Conservation (phyloP, 139 green algal species). For the Microglena sp. region DNA sequence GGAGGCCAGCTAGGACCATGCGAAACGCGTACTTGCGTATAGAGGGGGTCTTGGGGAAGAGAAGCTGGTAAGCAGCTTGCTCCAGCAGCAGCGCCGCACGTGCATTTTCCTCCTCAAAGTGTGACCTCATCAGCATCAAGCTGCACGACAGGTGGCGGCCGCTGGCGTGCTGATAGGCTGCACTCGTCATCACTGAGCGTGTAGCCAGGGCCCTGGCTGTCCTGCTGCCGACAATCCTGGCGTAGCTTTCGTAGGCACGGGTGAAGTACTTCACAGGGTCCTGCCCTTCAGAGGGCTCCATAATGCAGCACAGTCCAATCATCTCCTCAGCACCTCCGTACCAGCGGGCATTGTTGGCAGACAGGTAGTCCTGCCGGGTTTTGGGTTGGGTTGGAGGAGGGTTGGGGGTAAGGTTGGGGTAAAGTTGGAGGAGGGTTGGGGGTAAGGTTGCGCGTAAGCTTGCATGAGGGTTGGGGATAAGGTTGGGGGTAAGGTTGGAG, state of each 20-base stretch:
- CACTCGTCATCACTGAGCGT: slow-evolving; percentile 25
- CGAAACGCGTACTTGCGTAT: slow-evolving; percentile 77
- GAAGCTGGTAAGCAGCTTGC: slow-evolving; percentile 64
- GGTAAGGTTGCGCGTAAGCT: no score
- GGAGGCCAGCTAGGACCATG: slow-evolving; percentile 81
- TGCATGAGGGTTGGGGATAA: no score
- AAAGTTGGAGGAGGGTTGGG: no score
- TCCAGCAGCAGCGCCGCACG: slow-evolving; percentile 79
- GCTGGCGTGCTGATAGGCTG: slow-evolving; percentile 14
- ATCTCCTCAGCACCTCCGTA: slow-evolving; percentile 75
- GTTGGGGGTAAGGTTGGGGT: neutral
- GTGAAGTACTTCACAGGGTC: slow-evolving; percentile 48
- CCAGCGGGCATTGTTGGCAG: slow-evolving; percentile 33
- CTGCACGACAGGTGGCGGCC: slow-evolving; percentile 35
- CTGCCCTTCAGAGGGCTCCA: slow-evolving; percentile 16
- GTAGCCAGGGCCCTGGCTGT: slow-evolving; percentile 35
- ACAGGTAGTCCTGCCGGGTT: slow-evolving; percentile 32
- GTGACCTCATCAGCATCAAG: slow-evolving; percentile 58
- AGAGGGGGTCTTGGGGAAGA: slow-evolving; percentile 38
- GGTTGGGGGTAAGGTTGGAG: no score
- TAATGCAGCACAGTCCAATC: slow-evolving; percentile 32
- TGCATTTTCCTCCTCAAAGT: slow-evolving; percentile 65
- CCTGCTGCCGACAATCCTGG: slow-evolving; percentile 1
- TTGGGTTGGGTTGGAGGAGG: neutral
- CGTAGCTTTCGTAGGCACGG: slow-evolving; percentile 41